phyloP scores from a whole-genome alignment of 2,329 filamentous ascomycete genomes.

The Dactylonectria estremocensis region DNA sequence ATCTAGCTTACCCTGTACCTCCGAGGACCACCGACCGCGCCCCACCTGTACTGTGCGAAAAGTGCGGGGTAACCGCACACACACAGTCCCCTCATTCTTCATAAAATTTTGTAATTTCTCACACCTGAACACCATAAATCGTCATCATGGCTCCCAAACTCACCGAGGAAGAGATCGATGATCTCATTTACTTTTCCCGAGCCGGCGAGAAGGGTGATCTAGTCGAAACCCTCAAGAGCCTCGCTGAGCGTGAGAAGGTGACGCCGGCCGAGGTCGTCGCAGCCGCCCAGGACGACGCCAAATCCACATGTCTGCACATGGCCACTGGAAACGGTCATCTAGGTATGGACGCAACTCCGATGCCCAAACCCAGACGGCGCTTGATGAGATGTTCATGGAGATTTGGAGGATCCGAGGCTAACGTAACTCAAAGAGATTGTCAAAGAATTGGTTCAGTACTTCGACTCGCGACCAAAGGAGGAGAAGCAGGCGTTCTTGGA shows the following conservation, averaged over 20 bases:
- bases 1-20: constrained; percentile 42
- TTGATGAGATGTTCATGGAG: neutral
- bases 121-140: constrained; percentile 32
- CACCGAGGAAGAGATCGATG: constrained; percentile 87
- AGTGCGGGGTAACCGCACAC: constrained; percentile 49
- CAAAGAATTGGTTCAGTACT: constrained; percentile 59
- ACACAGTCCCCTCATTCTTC: constrained; percentile 59
- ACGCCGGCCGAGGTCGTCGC: constrained; percentile 76
- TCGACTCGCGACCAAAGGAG: constrained; percentile 57
- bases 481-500: constrained; percentile 73
- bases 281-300: constrained; percentile 80
- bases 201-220: constrained; percentile 83
- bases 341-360: constrained; percentile 65
- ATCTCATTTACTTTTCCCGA: constrained; percentile 90
- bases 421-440: constrained; percentile 59
- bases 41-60: constrained; percentile 53
- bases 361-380: fast-evolving
- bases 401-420: constrained; percentile 5
- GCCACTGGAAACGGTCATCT: constrained; percentile 90
- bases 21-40: no score
- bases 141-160: constrained; percentile 67
- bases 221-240: constrained; percentile 67
- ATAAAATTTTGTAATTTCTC: constrained; percentile 51
- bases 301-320: constrained; percentile 91
- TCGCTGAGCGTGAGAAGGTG: constrained; percentile 74